Base-by-base conservation (phyloP, 2,329 filamentous ascomycete genomes). In the Aureobasidium sp. region DNA sequence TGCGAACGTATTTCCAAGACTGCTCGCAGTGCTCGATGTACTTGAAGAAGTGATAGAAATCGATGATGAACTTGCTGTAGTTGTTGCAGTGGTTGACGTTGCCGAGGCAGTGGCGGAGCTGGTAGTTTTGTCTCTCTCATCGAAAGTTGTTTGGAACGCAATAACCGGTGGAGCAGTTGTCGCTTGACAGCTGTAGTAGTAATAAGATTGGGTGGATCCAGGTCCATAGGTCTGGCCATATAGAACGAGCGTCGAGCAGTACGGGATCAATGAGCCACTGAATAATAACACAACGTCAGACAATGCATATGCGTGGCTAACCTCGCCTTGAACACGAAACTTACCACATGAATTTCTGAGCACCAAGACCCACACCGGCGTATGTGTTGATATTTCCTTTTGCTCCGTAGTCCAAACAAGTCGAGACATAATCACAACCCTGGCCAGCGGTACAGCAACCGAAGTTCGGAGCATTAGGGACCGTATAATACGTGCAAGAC, bases 361-460 rank as follows among this genome's bases (percentile, higher is more conserved):
- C 21, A 21, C 21, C 21, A 0, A 62, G 16, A 1, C 13, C 45
- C 3, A 16, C 45, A 9, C 49, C 49, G 5, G 10, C 32, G 13
- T 3, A 9, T 16, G 51, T 53, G 8, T 59, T 44, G 11, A 37
- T 13, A 16, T 62, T 62, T 5, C 49, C 49, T 14, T 21, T 30
- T n/a, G 53, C 44, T 29, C 53, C 14, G 21, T 62, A 59, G 25
- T 62, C 61, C 13, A 50, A 14, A 27, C 61, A 62, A 8, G 53
- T 45, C 16, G 61, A 62, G 5, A 62, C 45, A 34, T 62, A 62
- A 32, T 32, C 61, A 39, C 61, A 62, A 7, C 53, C 53, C 8
- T 16, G 3, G 5, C 51, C 61, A 13, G 49, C 21, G 5, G 61
- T 30, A 30, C 61, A 62, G n/a, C 61, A 62, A 5, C 61, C 61